Percentiles rank a stretch among this genome's conserved stretches.
Conservation (phyloP, 139 green algal species). For the Nannochloris sp. region DNA sequence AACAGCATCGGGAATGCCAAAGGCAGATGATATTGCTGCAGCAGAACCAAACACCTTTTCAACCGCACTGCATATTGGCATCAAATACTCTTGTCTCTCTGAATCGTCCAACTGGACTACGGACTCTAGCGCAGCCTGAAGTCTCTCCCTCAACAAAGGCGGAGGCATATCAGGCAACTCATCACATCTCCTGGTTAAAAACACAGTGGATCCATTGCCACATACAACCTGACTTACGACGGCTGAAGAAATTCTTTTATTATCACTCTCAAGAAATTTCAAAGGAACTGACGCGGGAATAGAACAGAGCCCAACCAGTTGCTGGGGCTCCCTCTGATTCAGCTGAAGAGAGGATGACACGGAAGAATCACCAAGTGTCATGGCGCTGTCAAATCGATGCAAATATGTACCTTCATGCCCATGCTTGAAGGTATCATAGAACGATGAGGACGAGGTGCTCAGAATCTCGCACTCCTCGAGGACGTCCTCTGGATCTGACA, state of each 20-base stretch:
- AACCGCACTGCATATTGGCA: constrained; percentile 38
- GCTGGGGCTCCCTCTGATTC: background rate
- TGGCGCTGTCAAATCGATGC: too few species aligned
- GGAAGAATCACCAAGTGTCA: constrained; percentile 22
- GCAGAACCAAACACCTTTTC: constrained; percentile 70
- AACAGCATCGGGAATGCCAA: constrained; percentile 47
- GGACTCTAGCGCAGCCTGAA: constrained; percentile 14
- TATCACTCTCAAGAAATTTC: constrained; percentile 17
- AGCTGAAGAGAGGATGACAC: constrained; percentile 17
- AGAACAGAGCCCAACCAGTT: background rate
- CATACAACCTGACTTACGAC: constrained; percentile 48
- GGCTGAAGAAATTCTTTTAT: constrained; percentile 2
- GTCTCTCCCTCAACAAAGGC: constrained; percentile 30
- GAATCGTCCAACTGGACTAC: background rate
- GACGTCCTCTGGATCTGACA: too few species aligned
- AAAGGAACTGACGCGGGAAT: constrained; percentile 25
- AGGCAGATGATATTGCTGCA: constrained; percentile 67
- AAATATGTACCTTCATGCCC: too few species aligned
- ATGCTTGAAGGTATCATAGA: too few species aligned
- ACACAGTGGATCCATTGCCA: constrained; percentile 44
- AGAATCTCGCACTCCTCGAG: too few species aligned
- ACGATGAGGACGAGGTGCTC: too few species aligned
- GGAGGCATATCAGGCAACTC: constrained; percentile 41
- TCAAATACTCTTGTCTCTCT: constrained; percentile 12
- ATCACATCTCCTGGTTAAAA: constrained; percentile 48